Evolutionary conservation across 768 basidiomycete genomes (phyloP), one percentile per base, ranked within the genome.

Genomic region (Coprinellus aureogranulatus): DNA sequence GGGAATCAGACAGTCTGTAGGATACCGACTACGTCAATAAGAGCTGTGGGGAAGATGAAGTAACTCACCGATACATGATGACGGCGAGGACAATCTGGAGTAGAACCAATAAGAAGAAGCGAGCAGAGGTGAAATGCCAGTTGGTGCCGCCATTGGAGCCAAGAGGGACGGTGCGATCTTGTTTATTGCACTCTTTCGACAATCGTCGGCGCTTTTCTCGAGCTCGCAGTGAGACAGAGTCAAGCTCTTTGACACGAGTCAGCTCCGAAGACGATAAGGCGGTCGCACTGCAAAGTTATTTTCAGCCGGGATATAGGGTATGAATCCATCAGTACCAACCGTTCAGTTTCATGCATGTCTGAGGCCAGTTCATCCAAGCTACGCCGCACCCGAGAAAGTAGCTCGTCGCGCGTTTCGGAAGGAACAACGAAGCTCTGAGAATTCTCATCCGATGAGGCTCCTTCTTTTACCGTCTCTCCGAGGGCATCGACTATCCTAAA

Each of bases 401-500:
- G 79, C 59, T 88, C 82, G 22, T 72, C 72, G 52, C 76, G 84
- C 22, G 71, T 69, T 58, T 77, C 64, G 11, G 60, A 47, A 26
- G 58, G 55, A 2, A 52, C 18, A 22, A 26, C 28, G 42, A 30
- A 42, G 30, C 52, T 30, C 45, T 44, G 30, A 12, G 56, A 55
- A n/a, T 44, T 30, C 31, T 50, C 27, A 64, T 72, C 37, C 56
- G 46, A 42, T 68, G 28, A 67, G 55, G 18, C 51, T 11, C 62
- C 59, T 30, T 66, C 66, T 14, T 70, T 70, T 54, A 64, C 57
- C 14, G 62, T 56, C 26, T 67, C 78, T 8, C 88, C 89, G 81
- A 87, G 84, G 4, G 85, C 85, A 65, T 91, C 88, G 41, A 89
- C 79, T 31, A 90, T 72, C 42, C 86, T 80, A 50, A 89, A 74